Evolutionary conservation across 805 yeast genomes (phyloP), one percentile per base, ranked within the genome.

Genomic region (Pichia membranifaciens): DNA sequence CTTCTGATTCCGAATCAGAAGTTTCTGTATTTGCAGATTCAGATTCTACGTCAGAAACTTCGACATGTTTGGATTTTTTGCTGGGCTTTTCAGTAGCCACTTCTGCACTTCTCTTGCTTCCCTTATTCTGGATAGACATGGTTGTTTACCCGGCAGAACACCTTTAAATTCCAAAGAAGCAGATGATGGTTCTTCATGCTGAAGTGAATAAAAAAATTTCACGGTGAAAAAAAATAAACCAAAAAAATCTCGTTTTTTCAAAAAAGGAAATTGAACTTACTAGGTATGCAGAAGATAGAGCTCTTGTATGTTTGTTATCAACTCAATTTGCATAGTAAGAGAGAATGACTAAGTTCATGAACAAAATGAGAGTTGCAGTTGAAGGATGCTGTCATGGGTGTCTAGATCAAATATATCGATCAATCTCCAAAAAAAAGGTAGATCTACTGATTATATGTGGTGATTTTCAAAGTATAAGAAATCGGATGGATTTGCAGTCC

Each of bases 321-420:
- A 18, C 29, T 33, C 6, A 22, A 21, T 12, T n/a, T n/a, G n/a
- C n/a, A n/a, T n/a, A n/a, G n/a, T n/a, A n/a, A n/a, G n/a, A n/a
- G n/a, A n/a, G n/a, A n/a, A n/a, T n/a, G n/a, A n/a, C n/a, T n/a
- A n/a, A n/a, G n/a, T n/a, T n/a, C n/a, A n/a, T 22, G 33, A 8
- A 15, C 17, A 18, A 7, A 23, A 53, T 62, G 54, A 58, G 47
- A 41, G 57, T 89, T 15, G 96, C 95, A 5, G 73, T 89, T 0
- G 89, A 86, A 59, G 97, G 97, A 9, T 90, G 97, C 59, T 80
- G 95, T 54, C 97, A 90, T 64, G 96, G 97, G 2, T 82, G 78
- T 44, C 72, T 90, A 34, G 67, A 79, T 51, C 55, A 59, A 15
- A 82, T 89, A 2, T 88, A 87, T 58, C 41, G 56, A 38, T 52